Conservation (phyloP, 352 stramenopile species). For the Globisporangium canariense region DNA sequence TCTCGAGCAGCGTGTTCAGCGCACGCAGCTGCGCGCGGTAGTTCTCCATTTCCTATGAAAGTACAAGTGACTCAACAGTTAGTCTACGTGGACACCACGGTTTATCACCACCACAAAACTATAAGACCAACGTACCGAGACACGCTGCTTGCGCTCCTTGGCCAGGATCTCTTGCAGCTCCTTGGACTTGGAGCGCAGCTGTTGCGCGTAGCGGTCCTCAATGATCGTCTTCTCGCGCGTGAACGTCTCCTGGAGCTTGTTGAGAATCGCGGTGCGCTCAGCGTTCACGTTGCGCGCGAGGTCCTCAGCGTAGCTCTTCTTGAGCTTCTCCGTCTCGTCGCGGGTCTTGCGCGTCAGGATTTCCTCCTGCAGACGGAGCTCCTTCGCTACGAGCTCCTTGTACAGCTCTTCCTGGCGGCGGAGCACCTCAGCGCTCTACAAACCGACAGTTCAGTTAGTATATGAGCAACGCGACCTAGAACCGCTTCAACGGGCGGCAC, state of each 20-base stretch:
- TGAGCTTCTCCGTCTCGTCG: slow-evolving; percentile 56
- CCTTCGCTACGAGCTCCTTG: slow-evolving; percentile 73
- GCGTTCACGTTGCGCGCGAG: slow-evolving; percentile 59
- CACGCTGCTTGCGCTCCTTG: slow-evolving; percentile 61
- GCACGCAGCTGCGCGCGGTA: slow-evolving; percentile 66
- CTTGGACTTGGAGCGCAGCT: slow-evolving; percentile 46
- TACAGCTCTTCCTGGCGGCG: slow-evolving; percentile 62
- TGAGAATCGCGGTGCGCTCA: slow-evolving; percentile 50
- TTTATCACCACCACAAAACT: background rate
- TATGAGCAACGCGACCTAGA: background rate
- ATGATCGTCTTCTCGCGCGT: slow-evolving; percentile 60
- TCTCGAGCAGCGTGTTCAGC: slow-evolving; percentile 64
- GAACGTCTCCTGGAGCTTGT: slow-evolving; percentile 58
- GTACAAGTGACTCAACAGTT: background rate
- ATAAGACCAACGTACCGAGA: slow-evolving; percentile 22
- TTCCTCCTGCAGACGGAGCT: slow-evolving; percentile 72
- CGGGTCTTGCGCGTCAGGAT: slow-evolving; percentile 54
- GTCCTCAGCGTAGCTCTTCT: slow-evolving; percentile 64
- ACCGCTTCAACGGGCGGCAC: background rate
- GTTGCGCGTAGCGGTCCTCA: slow-evolving; percentile 42
- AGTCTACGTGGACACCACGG: background rate
- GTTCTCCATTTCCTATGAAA: slow-evolving; percentile 47
- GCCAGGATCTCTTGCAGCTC: slow-evolving; percentile 56
- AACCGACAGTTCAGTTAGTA: background rate
- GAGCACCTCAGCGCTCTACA: slow-evolving; percentile 51